phyloP scores from a whole-genome alignment of 306 rosid genomes.

The Carpinus viminea region DNA sequence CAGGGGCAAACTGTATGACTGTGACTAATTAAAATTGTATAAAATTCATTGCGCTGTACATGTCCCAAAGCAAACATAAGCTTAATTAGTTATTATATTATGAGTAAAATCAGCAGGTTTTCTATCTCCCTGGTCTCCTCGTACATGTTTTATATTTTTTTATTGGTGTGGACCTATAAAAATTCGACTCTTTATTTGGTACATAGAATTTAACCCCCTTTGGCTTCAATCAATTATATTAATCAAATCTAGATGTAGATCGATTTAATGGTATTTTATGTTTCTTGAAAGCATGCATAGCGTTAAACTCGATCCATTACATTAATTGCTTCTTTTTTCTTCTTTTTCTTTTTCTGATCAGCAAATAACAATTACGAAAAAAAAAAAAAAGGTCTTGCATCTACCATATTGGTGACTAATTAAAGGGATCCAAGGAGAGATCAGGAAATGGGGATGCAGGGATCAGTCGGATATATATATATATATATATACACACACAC shows the following conservation, averaged over 20 bases:
- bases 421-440: too few species aligned
- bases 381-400: too few species aligned
- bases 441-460: too few species aligned
- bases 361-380: too few species aligned
- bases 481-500: too few species aligned
- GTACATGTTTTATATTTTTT: neutral
- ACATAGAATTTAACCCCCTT: neutral
- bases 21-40: neutral
- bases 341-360: too few species aligned
- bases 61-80: neutral
- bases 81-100: neutral
- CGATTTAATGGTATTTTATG: neutral
- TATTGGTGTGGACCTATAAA: neutral
- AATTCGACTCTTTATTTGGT: neutral
- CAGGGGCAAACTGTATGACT: neutral
- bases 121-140: neutral
- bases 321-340: neutral
- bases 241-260: neutral
- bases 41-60: neutral
- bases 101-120: neutral
- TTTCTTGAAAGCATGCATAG: neutral
- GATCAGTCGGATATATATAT: too few species aligned
- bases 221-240: neutral
- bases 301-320: neutral
- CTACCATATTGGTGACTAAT: too few species aligned